Percentiles rank a stretch among this genome's conserved stretches.
Evolutionary conservation across 2,329 filamentous ascomycete species (phyloP).

Genomic region (Penicillium carneum): DNA sequence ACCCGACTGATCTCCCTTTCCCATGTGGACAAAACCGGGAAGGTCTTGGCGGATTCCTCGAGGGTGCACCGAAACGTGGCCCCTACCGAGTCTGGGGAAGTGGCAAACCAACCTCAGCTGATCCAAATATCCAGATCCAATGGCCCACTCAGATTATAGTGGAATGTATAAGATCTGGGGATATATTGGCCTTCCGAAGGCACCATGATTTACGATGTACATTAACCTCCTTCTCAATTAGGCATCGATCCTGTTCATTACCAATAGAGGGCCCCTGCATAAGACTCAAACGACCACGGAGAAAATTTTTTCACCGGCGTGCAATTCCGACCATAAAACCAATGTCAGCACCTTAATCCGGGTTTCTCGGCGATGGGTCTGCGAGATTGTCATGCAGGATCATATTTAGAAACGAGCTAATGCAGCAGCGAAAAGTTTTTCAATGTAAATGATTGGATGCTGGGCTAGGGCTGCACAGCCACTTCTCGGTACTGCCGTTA

Average conservation of each 20-base stretch:
- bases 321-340: slow-evolving; percentile 12
- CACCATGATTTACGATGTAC: neutral
- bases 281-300: neutral
- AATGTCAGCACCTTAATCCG: slow-evolving; percentile 35
- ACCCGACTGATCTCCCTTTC: slow-evolving; percentile 4
- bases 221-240: slow-evolving; percentile 18
- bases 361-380: slow-evolving; percentile 11
- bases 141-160: slow-evolving; percentile 21
- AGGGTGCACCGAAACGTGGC: slow-evolving; percentile 24
- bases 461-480: slow-evolving; percentile 26
- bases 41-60: slow-evolving; percentile 9
- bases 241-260: slow-evolving; percentile 4
- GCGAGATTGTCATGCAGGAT: slow-evolving; percentile 24
- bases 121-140: slow-evolving; percentile 12
- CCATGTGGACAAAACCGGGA: slow-evolving; percentile 5
- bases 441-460: slow-evolving; percentile 30
- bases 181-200: neutral
- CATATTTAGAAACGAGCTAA: slow-evolving; percentile 35
- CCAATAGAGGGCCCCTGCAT: slow-evolving; percentile 22
- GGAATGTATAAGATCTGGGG: slow-evolving; percentile 14
- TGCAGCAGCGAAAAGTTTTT: slow-evolving; percentile 32
- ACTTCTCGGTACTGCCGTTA: slow-evolving; percentile 22
- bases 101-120: slow-evolving; percentile 26
- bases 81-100: slow-evolving; percentile 32
- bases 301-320: slow-evolving; percentile 30